phyloP scores from a whole-genome alignment of 2,329 filamentous ascomycete genomes.

The Colletotrichum nymphaeae region DNA sequence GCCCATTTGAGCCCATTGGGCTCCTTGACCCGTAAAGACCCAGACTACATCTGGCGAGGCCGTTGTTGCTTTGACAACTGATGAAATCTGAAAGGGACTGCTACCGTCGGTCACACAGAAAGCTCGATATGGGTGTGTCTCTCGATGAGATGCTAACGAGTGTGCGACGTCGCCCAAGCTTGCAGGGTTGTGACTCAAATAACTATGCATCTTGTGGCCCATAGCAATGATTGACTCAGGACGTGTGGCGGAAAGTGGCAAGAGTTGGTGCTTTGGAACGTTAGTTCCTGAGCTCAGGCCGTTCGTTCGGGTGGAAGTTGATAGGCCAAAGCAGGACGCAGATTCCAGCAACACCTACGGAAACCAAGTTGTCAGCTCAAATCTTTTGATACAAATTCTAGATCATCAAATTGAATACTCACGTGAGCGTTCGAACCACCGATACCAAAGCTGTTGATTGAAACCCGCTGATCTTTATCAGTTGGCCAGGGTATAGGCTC shows the following conservation, averaged over 20 bases:
- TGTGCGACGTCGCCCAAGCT: constrained; percentile 35
- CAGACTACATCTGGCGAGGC: constrained; percentile 6
- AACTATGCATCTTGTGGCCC: neutral
- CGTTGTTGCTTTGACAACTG: constrained; percentile 23
- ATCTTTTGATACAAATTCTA: neutral
- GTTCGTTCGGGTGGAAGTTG: neutral
- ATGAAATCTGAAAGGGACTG: constrained; percentile 25
- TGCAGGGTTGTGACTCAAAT: constrained; percentile 18
- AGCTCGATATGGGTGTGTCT: constrained; percentile 33
- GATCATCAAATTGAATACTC: neutral
- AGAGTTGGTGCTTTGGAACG: neutral
- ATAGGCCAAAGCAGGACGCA: constrained; percentile 9
- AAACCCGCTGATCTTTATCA: constrained; percentile 39
- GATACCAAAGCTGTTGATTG: constrained; percentile 48
- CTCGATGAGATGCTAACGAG: constrained; percentile 35
- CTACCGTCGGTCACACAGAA: constrained; percentile 29
- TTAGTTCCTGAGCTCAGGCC: neutral
- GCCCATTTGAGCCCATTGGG: constrained; percentile 37
- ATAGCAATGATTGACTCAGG: neutral
- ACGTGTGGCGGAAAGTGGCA: constrained; percentile 17
- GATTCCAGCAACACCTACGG: constrained; percentile 25
- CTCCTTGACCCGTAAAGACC: constrained; percentile 38
- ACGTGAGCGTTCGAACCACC: constrained; percentile 50
- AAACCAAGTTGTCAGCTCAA: neutral
- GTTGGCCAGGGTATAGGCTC: constrained; percentile 46